Conservation (phyloP, 2,329 filamentous ascomycete species). For the Exophiala viscosa region DNA sequence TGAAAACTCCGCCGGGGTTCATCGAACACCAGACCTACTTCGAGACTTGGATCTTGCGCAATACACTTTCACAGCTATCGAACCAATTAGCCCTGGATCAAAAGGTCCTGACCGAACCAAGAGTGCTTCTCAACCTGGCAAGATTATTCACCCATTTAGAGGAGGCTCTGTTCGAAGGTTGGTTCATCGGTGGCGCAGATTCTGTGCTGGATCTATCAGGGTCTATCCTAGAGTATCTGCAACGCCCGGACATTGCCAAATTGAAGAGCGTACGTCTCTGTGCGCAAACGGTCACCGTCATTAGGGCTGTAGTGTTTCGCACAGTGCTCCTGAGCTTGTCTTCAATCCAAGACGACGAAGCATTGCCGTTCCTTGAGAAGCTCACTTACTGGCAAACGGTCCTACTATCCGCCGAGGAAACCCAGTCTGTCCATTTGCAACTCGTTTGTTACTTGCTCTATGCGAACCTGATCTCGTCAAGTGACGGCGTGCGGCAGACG, state of each 20-base stretch:
- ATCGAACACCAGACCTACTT: slow-evolving; percentile 94
- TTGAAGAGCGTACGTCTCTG: slow-evolving; percentile 90
- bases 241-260: slow-evolving; percentile 73
- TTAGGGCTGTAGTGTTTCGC: slow-evolving; percentile 73
- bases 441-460: slow-evolving; percentile 93
- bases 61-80: slow-evolving; percentile 67
- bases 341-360: slow-evolving; percentile 70
- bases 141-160: slow-evolving; percentile 76
- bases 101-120: slow-evolving; percentile 71
- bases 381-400: slow-evolving; percentile 96
- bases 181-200: slow-evolving; percentile 87
- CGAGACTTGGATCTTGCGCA: slow-evolving; percentile 79
- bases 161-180: slow-evolving; percentile 91
- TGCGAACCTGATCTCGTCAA: slow-evolving; percentile 72
- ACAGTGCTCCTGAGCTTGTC: slow-evolving; percentile 78
- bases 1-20: slow-evolving; percentile 87
- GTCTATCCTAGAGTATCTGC: slow-evolving; percentile 79
- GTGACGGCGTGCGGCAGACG: slow-evolving; percentile 64
- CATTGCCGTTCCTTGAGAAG: slow-evolving; percentile 71
- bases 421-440: slow-evolving; percentile 76
- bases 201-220: slow-evolving; percentile 81
- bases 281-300: slow-evolving; percentile 71
- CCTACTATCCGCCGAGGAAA: slow-evolving; percentile 71
- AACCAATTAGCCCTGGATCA: slow-evolving; percentile 68
- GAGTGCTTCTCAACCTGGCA: slow-evolving; percentile 79